Base-by-base conservation (phyloP, 2,329 filamentous ascomycete species). In the Purpureocillium lavendulum region DNA sequence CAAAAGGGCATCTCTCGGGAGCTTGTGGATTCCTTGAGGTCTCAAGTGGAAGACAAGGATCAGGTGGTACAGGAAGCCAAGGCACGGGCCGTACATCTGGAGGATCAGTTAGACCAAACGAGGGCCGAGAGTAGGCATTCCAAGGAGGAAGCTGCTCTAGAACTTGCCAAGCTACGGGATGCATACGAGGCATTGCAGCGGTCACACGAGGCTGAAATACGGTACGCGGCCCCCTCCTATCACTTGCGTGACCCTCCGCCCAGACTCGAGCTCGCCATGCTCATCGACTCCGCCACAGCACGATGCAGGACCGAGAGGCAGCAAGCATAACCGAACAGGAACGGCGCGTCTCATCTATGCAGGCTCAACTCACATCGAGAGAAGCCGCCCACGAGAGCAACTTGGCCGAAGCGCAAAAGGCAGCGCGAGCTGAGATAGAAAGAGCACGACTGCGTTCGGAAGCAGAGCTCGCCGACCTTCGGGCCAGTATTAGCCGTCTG, bases 1-100 rank as follows among this genome's bases (percentile, higher is more conserved):
- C 82, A 92, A 49, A 89, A 90, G 53, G 90, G 90, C 4, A 84
- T 98, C 30, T 95, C 94, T n/a, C 77, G 90, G 31, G 87, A 97
- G 52, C 68, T 97, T 30, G 85, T 98, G 4, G 92, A 98, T 58
- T 82, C 84, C 1, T 67, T 98, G 26, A 80, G 87, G 36, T 71
- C 72, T 4, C 83, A 96, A 55, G 61, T 94, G 1, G 80, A 84
- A 43, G 82, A 90, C 43, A 87, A 82, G 46, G 80, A 79, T 16
- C 61, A 61, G 26, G 57, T 63, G 2, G 52, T 80, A 18, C 64
- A 73, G 43, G 66, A 71, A 30, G 58, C 62, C 2, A 65, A 73
- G 35, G 60, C 64, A 10, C 64, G 69, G 30, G 51, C 69, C 5
- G 58, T 67, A 8, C 64, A 67, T 4, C 58, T 79, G 10, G 63